Conservation (phyloP, 257 asterid genomes). For the Leptodermis oblonga region DNA sequence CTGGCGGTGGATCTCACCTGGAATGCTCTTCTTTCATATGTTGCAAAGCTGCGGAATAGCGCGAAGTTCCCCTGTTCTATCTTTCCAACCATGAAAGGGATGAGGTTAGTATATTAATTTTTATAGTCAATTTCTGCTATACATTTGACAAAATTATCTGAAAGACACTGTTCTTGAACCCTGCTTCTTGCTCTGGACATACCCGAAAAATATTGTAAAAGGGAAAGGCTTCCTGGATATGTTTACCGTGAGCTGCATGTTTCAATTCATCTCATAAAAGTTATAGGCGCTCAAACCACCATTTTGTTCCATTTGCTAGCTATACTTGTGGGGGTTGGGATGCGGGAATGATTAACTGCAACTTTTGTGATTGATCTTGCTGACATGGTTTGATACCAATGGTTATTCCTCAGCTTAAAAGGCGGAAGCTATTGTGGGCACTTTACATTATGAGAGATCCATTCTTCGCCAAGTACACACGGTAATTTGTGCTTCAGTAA, state of each 20-base stretch:
- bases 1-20: conserved; percentile 67
- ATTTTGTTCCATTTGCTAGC: background rate
- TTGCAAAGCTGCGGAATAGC: conserved; percentile 27
- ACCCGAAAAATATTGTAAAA: too few species aligned
- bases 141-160: background rate
- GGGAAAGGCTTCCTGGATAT: too few species aligned
- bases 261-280: background rate
- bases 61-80: conserved; percentile 33
- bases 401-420: conserved; percentile 51
- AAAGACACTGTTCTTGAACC: background rate
- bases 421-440: conserved; percentile 85
- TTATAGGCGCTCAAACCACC: background rate
- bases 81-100: conserved; percentile 57
- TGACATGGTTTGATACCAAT: background rate
- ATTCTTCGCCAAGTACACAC: conserved; percentile 70
- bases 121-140: background rate
- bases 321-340: background rate
- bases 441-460: conserved; percentile 99
- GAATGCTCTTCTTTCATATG: conserved; percentile 53
- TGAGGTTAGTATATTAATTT: conserved; percentile 59
- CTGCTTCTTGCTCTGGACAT: background rate
- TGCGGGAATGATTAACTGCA: background rate
- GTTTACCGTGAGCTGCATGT: background rate
- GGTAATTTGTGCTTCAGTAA: conserved; percentile 39
- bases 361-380: background rate